Base-by-base conservation (phyloP, 1,139 yeast genomes). In the Taiozyma sp. region DNA sequence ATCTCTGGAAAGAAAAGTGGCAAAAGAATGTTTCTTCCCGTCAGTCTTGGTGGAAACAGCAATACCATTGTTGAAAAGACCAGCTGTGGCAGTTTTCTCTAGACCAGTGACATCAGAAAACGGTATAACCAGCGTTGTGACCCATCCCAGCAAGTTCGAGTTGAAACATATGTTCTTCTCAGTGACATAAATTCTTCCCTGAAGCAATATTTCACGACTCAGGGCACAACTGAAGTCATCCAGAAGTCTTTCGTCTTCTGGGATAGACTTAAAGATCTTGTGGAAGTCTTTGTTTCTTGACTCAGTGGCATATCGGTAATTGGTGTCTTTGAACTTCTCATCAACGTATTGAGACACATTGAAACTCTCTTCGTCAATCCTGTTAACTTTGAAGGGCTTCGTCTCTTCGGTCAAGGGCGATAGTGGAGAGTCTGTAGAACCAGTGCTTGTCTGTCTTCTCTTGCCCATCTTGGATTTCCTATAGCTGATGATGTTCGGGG, bases 131-230 rank as follows among this genome's bases (percentile, higher is more conserved):
- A 92, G 69, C 58, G 80, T 88, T 4, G 97, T 90, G 3, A 90
- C 90, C 96, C 97, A 92, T 0, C 97, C 97, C 47, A 95, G 73
- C 45, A 93, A 75, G 62, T 90, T 90, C n/a, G 97, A 89, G 62
- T 90, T 87, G 73, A 95, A 95, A 65, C 97, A 90, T 2, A 93
- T 67, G 61, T 86, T 82, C 53, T 80, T 79, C 60, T 89, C 96
- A 23, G 96, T 83, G 2, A 95, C 79, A 65, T 90, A 95, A 34
- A 93, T 64, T 50, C 96, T 75, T 8, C 99, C 99, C 61, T 95
- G 99, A n/a, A 91, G 73, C 27, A 93, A 71, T 49, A 93, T 90
- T 54, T 93, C 98, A 53, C 91, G 74, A 60, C 93, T 87, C 54
- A 93, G 69, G 0, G 98, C 97, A 71, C 98, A 93, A 44, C 92